Evolutionary conservation across 78 protist species (phyloP).

Genomic region (slime mould (Dictyostelium discoideum)): DNA sequence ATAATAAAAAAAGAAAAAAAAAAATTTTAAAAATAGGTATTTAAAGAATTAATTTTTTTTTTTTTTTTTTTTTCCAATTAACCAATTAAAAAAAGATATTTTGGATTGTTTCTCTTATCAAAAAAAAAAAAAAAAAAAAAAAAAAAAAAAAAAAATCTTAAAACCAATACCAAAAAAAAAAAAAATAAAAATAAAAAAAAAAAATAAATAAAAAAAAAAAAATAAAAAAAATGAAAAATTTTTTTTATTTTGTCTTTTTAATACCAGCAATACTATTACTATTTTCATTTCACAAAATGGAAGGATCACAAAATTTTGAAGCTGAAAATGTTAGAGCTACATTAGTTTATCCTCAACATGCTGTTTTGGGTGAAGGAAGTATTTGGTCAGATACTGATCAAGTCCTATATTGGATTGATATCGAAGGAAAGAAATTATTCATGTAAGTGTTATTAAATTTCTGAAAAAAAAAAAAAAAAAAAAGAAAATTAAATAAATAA

Average conservation of each 20-base stretch:
- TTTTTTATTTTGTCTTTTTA: neutral
- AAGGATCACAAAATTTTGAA: neutral
- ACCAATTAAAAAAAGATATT: neutral
- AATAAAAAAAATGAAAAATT: neutral
- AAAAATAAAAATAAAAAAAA: neutral
- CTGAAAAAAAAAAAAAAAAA: neutral
- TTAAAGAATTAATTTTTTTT: too few species aligned
- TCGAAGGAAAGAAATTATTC: constrained; percentile 41
- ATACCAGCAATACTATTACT: neutral
- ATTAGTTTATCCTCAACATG: neutral
- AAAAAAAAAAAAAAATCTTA: neutral
- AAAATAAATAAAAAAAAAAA: too few species aligned
- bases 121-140: neutral
- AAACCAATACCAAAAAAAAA: too few species aligned
- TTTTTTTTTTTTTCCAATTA: too few species aligned
- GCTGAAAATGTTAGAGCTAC: neutral
- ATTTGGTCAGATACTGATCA: constrained; percentile 16
- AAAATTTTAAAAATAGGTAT: too few species aligned
- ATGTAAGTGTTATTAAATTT: constrained; percentile 14
- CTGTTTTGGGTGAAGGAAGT: constrained; percentile 55
- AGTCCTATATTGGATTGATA: constrained; percentile 51
- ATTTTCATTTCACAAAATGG: neutral
- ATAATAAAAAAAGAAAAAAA: too few species aligned
- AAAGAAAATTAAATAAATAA: neutral
- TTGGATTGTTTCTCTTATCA: neutral